Evolutionary conservation across 2,329 filamentous ascomycete species (phyloP), one percentile per base, ranked within the genome.

Genomic region (Herpotrichia juniperi): DNA sequence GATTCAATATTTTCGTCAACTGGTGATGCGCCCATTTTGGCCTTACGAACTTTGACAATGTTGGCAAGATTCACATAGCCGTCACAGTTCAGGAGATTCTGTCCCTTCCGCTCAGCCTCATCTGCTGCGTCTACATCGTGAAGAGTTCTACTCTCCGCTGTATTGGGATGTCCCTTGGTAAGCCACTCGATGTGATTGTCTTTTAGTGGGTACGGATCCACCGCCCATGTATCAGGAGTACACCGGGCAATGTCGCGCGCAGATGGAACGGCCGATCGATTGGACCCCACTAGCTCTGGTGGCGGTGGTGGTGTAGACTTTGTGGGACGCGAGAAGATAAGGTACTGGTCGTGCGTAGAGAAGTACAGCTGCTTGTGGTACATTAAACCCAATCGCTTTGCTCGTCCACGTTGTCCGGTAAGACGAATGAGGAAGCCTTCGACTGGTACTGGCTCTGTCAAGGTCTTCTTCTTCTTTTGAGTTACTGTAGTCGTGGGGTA

Each of bases 361-460:
- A 87, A 88, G 64, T 88, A 89, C 3, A 88, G 73, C 35, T 83
- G 78, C 64, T 88, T 88, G 74, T 82, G 87, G 60, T 86, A 84
- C 71, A 84, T 81, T 50, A 81, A 81, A 12, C 85, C 85, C 55
- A 86, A 65, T 28, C 81, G 76, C 59, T 82, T 80, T 31, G 85
- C 80, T 17, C 79, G 74, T 14, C 86, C 86, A 57, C 79, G 81
- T 54, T 87, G 85, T 7, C 84, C 85, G 4, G 86, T 88, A 39
- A 88, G 73, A 34, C 86, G 79, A 43, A 88, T 80, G 19, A 89
- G 73, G 58, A 88, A 89, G 0, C 86, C 86, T 74, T 89, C 86
- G 1, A 87, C 75, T 10, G 86, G 86, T 1, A 80, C 64, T 4
- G 86, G 86, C 57, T 89, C 86, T 14, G 79, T 78, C 47, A 84